Conservation (phyloP, 306 rosid genomes). For the Cucurbita pepo region DNA sequence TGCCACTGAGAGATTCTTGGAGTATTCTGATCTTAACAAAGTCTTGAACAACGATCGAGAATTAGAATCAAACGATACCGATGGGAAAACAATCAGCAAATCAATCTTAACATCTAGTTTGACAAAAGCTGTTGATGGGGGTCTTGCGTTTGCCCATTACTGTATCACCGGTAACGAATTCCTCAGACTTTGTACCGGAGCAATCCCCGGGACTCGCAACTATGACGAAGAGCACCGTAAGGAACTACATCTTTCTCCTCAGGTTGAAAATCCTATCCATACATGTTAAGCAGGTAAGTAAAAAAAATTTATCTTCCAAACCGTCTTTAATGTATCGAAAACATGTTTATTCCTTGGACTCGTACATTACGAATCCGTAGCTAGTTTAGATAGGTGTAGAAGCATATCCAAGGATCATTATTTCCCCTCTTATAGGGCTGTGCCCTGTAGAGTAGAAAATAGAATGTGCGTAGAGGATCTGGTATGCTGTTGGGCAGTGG, state of each 20-base stretch:
- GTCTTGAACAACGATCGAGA: slow-evolving; percentile 28
- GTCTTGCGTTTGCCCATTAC: slow-evolving; percentile 88
- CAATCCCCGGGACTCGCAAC: slow-evolving; percentile 79
- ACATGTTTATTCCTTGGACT: background rate
- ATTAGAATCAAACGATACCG: slow-evolving; percentile 11
- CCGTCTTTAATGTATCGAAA: background rate
- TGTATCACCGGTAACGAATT: slow-evolving; percentile 84
- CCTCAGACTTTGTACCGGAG: slow-evolving; percentile 76
- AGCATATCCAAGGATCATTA: background rate
- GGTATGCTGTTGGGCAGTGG: background rate
- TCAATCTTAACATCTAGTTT: slow-evolving; percentile 50
- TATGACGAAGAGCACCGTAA: slow-evolving; percentile 77
- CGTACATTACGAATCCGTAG: background rate
- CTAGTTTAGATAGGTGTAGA: background rate
- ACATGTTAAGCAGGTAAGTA: slow-evolving; percentile 53
- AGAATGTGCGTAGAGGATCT: background rate
- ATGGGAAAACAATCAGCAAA: slow-evolving; percentile 18
- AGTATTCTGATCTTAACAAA: slow-evolving; percentile 64
- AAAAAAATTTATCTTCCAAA: slow-evolving; percentile 6
- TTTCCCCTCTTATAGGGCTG: background rate
- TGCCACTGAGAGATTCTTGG: slow-evolving; percentile 86
- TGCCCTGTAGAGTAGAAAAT: background rate
- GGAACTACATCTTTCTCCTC: slow-evolving; percentile 74
- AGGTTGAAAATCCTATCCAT: slow-evolving; percentile 73
- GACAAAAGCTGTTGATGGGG: slow-evolving; percentile 58